Evolutionary conservation across 805 yeast genomes (phyloP), one percentile per base, ranked within the genome.

Genomic region (Saturnispora dispora): DNA sequence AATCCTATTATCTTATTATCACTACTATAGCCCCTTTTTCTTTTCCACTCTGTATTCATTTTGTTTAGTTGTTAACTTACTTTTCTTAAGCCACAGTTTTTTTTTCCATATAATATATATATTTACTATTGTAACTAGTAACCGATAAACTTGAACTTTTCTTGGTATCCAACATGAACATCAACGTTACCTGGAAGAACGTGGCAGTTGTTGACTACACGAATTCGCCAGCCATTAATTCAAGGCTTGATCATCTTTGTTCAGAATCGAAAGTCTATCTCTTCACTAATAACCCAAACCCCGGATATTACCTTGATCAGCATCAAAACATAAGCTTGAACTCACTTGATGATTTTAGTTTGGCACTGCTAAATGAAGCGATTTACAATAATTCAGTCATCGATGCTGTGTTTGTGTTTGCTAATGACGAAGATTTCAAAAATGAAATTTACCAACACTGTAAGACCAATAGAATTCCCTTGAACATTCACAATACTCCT

Each of bases 401-500:
- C 13, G 51, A 43, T 20, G 45, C 51, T 4, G 13, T 42, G 5
- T 48, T 48, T 35, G 37, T 48, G 11, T 48, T 43, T 28, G 17
- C 41, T 36, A 42, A 28, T 42, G 45, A 30, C 4, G 51, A 36
- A 13, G 22, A n/a, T 9, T 33, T 35, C 20, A 36, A 33, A 17
- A 15, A 40, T 4, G 47, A 42, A 2, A 74, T 88, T 11, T 81
- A 65, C 55, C 58, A 69, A 1, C 69, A 61, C 37, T 88, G 96
- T 67, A 66, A 65, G 44, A 66, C 73, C 49, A 68, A 78, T 48
- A 74, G 97, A 60, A 85, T 90, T 4, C 97, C 97, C 0, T 73
- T 91, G 45, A 89, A 88, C 62, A 83, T 86, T 1, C 76, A 85
- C 0, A 96, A 88, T 56, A 76, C 80, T 15, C 81, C 89, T 0